Conservation (phyloP, 345 rosid genomes). For the Psidium friedrichsthalianum region DNA sequence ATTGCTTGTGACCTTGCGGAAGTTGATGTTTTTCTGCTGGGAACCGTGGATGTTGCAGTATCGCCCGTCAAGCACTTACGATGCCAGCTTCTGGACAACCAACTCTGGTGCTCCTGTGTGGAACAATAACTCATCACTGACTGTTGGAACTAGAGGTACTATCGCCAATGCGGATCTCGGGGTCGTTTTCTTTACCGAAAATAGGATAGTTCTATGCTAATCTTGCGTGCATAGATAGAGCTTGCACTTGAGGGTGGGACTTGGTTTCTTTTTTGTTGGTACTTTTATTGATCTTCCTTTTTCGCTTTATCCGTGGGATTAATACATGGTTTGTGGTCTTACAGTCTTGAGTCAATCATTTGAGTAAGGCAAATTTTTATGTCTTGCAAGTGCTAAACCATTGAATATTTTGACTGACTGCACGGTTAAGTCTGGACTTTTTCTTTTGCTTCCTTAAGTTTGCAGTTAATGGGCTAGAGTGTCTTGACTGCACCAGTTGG, state of each 20-base stretch:
- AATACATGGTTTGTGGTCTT: neutral
- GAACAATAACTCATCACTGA: conserved; percentile 72
- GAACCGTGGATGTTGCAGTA: conserved; percentile 11
- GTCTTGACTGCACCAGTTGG: neutral
- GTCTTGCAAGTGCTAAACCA: too few species aligned
- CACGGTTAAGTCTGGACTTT: neutral
- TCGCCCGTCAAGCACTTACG: conserved; percentile 63
- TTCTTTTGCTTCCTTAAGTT: neutral
- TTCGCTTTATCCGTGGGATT: neutral
- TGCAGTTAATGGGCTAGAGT: neutral
- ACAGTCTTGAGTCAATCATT: neutral
- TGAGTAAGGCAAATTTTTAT: neutral
- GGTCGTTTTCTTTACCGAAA: neutral
- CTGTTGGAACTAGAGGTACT: conserved; percentile 76
- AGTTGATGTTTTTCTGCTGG: neutral
- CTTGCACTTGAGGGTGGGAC: neutral
- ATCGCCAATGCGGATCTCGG: neutral
- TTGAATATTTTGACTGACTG: too few species aligned
- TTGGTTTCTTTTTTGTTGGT: neutral
- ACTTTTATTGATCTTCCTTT: neutral
- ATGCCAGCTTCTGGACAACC: conserved; percentile 60
- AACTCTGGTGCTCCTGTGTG: conserved; percentile 77
- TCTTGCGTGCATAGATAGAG: neutral
- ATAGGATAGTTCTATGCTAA: too few species aligned
- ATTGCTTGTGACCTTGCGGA: neutral